Evolutionary conservation across 169 alveolate species (phyloP).

Genomic region (Prorocentrum cordatum): DNA sequence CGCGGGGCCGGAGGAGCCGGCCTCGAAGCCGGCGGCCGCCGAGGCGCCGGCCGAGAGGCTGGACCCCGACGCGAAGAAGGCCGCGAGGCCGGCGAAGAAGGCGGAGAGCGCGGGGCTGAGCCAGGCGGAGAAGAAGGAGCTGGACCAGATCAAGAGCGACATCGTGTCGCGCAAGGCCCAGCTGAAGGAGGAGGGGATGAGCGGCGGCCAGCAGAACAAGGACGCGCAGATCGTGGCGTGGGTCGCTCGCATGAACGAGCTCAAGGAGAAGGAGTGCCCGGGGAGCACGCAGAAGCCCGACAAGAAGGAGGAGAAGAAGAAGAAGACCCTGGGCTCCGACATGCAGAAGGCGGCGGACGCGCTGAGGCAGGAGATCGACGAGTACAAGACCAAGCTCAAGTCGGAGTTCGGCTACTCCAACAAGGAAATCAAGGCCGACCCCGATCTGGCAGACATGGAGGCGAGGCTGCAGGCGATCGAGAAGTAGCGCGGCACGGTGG

Average conservation of each 20-base stretch:
- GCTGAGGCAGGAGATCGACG: neutral
- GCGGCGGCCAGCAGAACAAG: neutral
- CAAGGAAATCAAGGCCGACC: too few relatives aligned
- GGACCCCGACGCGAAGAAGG: too few relatives aligned
- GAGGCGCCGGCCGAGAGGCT: too few relatives aligned
- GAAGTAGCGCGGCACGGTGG: too few relatives aligned
- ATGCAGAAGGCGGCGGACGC: neutral
- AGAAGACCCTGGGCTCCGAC: neutral
- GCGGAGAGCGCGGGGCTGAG: too few relatives aligned
- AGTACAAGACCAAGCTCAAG: neutral
- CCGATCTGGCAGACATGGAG: too few relatives aligned
- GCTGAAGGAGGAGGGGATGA: neutral
- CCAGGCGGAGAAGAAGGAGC: too few relatives aligned
- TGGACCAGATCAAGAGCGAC: neutral
- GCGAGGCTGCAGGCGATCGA: too few relatives aligned
- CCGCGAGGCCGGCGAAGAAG: too few relatives aligned
- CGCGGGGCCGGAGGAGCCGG: too few relatives aligned
- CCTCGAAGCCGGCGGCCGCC: too few relatives aligned
- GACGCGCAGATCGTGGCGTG: neutral
- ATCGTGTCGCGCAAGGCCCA: neutral
- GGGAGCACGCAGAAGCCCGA: neutral
- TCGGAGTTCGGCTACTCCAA: too few relatives aligned
- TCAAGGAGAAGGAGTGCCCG: neutral
- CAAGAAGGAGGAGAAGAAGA: conserved; percentile 12
- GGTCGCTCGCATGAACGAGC: neutral